Conservation (phyloP, 1,284 basidiomycete genomes). For the Puccinia novopanici region DNA sequence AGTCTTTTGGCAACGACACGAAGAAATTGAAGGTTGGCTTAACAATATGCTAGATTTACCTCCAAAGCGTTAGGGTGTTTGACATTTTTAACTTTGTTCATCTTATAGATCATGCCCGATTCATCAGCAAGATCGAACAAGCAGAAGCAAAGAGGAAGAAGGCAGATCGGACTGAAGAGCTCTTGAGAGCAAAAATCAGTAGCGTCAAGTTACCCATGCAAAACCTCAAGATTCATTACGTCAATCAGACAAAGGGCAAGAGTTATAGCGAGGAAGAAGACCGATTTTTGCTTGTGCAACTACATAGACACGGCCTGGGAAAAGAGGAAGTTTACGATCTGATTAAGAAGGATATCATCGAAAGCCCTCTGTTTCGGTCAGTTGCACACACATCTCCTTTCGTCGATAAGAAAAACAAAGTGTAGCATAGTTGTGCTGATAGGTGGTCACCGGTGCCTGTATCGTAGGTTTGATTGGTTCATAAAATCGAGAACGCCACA, state of each 20-base stretch:
- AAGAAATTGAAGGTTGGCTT: constrained; percentile 73
- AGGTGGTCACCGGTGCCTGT: background rate
- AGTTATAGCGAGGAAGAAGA: constrained; percentile 97
- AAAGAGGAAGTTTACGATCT: constrained; percentile 89
- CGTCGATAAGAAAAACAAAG: background rate
- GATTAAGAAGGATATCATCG: constrained; percentile 93
- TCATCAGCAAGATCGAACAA: constrained; percentile 75
- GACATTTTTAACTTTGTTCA: background rate
- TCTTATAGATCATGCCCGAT: constrained; percentile 47
- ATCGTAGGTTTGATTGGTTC: constrained; percentile 85
- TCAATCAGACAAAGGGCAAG: constrained; percentile 85
- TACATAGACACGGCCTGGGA: constrained; percentile 88
- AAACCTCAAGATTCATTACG: constrained; percentile 88
- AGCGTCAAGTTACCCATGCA: constrained; percentile 86
- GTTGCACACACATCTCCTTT: background rate
- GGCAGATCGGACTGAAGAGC: constrained; percentile 53
- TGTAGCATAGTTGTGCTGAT: too few relatives aligned
- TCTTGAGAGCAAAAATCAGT: constrained; percentile 76
- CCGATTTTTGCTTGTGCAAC: constrained; percentile 84
- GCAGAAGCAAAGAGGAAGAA: constrained; percentile 66
- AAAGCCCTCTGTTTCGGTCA: constrained; percentile 85
- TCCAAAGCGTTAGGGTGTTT: background rate
- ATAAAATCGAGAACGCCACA: constrained; percentile 91
- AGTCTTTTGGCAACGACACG: constrained; percentile 88
- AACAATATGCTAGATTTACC: background rate